A percentile compares a stretch with the other conserved stretches of the same genome.
Conservation (phyloP, 192 early-diverging fungal species). For the Coemansia biformis region DNA sequence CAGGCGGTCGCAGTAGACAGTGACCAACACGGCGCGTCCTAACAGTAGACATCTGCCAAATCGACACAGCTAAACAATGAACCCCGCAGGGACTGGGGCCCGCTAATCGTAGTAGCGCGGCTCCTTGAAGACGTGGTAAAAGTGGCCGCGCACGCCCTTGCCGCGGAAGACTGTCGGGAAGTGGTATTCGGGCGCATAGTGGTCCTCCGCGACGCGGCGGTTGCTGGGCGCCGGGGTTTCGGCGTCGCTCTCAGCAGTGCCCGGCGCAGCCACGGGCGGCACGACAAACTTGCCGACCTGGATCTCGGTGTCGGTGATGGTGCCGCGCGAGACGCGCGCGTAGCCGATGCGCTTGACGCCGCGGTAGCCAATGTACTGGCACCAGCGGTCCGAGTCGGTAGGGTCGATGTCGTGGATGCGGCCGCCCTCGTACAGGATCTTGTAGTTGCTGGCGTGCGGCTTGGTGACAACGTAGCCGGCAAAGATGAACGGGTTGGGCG, state of each 20-base stretch:
- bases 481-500: slow-evolving; percentile 70
- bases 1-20: too few species aligned
- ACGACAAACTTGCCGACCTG: slow-evolving; percentile 73
- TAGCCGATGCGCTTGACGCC: slow-evolving; percentile 68
- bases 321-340: slow-evolving; percentile 71
- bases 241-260: slow-evolving; percentile 15
- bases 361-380: slow-evolving; percentile 76
- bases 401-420: slow-evolving; percentile 72
- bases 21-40: too few species aligned
- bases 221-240: slow-evolving; percentile 54
- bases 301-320: slow-evolving; percentile 80
- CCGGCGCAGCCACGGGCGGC: too few species aligned
- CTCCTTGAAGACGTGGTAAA: slow-evolving; percentile 73
- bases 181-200: slow-evolving; percentile 52
- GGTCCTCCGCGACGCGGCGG: slow-evolving; percentile 52
- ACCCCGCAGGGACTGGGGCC: too few species aligned
- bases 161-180: slow-evolving; percentile 68
- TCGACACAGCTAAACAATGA: too few species aligned
- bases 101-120: slow-evolving; percentile 64
- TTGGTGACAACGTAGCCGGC: slow-evolving; percentile 76
- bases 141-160: slow-evolving; percentile 64
- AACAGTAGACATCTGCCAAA: too few species aligned
- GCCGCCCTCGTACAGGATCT: slow-evolving; percentile 59
- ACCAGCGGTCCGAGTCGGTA: slow-evolving; percentile 75
- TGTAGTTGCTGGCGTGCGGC: slow-evolving; percentile 60